These are phyloP conservation scores for Gloeostereum incarnatum DNA, from an alignment of 768 basidiomycete species.

Conservation along the genomic window DNA sequence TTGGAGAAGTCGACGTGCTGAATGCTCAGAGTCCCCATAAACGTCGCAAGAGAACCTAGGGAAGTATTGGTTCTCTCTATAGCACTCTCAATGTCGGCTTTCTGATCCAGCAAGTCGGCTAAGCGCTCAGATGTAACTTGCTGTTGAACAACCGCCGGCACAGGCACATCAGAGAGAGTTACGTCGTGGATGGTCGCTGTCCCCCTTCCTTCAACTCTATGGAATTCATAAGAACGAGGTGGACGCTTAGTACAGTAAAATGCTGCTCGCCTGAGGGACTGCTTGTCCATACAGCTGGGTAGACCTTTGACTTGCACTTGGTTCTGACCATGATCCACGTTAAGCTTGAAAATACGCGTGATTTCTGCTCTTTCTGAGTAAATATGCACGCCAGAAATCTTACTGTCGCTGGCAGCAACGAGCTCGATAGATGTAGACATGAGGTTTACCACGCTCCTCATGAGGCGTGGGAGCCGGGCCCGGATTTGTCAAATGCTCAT, in stretches of 20 bases:
- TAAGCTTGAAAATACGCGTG: slow-evolving; percentile 8
- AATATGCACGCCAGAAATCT: slow-evolving; percentile 6
- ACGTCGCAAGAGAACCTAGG: neutral
- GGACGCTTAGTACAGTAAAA: neutral
- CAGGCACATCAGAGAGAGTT: slow-evolving; percentile 1
- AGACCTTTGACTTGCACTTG: slow-evolving; percentile 7
- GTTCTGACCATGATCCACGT: slow-evolving; percentile 7
- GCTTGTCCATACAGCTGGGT: slow-evolving; percentile 6
- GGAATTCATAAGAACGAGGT: neutral
- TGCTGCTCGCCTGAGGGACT: slow-evolving; percentile 5
- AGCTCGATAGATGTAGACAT: slow-evolving; percentile 7
- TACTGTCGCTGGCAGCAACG: slow-evolving; percentile 2
- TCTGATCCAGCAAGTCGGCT: neutral
- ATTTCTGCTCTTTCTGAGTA: slow-evolving; percentile 9
- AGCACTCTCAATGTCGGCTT: slow-evolving; percentile 2
- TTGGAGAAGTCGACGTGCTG: slow-evolving; percentile 2
- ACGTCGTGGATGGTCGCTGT: slow-evolving; percentile 10
- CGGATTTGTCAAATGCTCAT: too few species aligned
- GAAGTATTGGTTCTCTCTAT: slow-evolving; percentile 5
- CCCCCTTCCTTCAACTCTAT: slow-evolving; percentile 10
- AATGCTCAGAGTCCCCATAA: slow-evolving; percentile 4
- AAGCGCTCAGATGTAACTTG: neutral
- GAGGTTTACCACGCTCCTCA: too few species aligned
- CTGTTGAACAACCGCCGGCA: neutral
- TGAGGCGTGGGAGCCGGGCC: too few species aligned